Base-by-base conservation (phyloP, 2,329 filamentous ascomycete genomes). In the Leptographium procerum region DNA sequence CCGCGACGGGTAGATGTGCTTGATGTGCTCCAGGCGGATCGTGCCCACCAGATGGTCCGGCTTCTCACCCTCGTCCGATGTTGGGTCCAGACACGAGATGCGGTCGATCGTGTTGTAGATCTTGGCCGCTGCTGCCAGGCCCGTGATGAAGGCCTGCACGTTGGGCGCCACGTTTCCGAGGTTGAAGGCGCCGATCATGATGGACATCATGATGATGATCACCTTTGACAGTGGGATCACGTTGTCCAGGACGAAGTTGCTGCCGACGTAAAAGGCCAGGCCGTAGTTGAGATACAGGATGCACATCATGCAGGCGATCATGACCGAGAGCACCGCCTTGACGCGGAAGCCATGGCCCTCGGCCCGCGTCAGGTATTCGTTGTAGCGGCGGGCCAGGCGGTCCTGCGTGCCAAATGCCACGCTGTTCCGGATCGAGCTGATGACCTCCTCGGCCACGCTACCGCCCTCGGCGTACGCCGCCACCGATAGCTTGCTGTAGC, bases 21-120 rank as follows among this genome's bases (percentile, higher is more conserved):
- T 94, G 68, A 97, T 79, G 64, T 89, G 81, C 64, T 85, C 82
- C 51, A 99, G 80, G 63, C 91, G 87, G 59, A 99, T 86, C 19
- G 82, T 83, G 31, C 94, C 94, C 60, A 87, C 77, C 2, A 96
- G 78, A n/a, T 31, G 9, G 1, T 16, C 54, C 71, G 1, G 90
- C 84, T 79, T 91, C 61, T 82, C 76, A n/a, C 92, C 94, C 10
- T 79, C 76, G 1, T 86, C 80, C 2, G 80, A 82, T 7, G 83
- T 82, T 0, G 92, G 85, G 67, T 99, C 88, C 53, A 97, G 77
- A 0, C 92, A 91, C 0, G 94, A 96, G 3, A 75, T 67, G 56
- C 94, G 87, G 70, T 97, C 92, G 64, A 97, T 97, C 1, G 91
- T 96, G 68, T 85, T 88, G 75, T 87, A 96, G 62, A 99, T 96